Evolutionary conservation across 257 asterid species (phyloP), one percentile per base, ranked within the genome.

Genomic region (Ilex aquifolium): DNA sequence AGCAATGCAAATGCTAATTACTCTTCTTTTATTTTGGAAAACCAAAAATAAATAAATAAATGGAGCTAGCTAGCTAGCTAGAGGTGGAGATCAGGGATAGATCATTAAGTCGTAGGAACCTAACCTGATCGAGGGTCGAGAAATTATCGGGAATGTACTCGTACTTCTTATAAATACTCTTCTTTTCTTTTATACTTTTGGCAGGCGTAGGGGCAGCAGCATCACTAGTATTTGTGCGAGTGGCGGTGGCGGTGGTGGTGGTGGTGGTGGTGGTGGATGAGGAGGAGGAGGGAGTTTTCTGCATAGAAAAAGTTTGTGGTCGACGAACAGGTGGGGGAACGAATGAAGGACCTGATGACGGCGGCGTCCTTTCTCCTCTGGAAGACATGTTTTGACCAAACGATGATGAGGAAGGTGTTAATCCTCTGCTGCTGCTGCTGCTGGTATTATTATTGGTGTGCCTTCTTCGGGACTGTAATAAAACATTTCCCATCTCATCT

Each of bases 61-160:
- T 21, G 27, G 27, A 21, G 27, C 27, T 21, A 21, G 27, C 27
- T 21, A 21, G 0, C 27, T 21, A 21, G 27, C 27, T 21, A 1
- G 27, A 21, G 27, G 27, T 21, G 27, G 27, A 21, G 27, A 21
- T 21, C 27, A 21, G 27, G 27, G 1, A 21, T 21, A 21, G 27
- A 21, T 21, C 27, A 21, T 21, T 21, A 21, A 21, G 27, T 21
- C 0, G 27, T 21, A 21, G 27, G 27, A 21, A 21, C 27, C 27
- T 21, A 36, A 87, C 95, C 95, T 87, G 89, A 53, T 86, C 88
- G 57, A 86, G 56, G 63, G 95, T 77, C 52, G 83, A 68, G 80
- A 68, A 86, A 51, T 76, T 79, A 74, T 83, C 95, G 11, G 95
- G 85, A 68, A 86, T 86, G 70, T 42, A 80, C 11, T 68, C 71